phyloP scores from a whole-genome alignment of 1,284 basidiomycete species.

The Jaminaea rosea region DNA sequence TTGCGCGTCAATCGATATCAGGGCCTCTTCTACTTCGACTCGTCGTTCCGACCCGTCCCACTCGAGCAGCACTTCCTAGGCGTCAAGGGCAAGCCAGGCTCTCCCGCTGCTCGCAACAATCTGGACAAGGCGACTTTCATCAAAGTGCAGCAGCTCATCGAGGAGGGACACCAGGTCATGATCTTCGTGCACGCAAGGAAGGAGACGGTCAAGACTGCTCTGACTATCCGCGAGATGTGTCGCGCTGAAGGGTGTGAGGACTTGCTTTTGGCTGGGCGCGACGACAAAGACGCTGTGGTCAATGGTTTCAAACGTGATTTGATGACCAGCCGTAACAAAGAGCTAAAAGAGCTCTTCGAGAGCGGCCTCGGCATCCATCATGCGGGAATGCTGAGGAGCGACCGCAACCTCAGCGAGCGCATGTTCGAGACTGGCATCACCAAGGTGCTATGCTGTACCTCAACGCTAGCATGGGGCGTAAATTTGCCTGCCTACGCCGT shows the following conservation, averaged over 20 bases:
- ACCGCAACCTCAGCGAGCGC: constrained; percentile 89
- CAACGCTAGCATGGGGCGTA: constrained; percentile 98
- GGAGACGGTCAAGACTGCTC: constrained; percentile 90
- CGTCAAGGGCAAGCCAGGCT: constrained; percentile 80
- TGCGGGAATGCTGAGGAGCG: constrained; percentile 90
- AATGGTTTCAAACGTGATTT: constrained; percentile 64
- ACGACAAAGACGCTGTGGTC: constrained; percentile 21
- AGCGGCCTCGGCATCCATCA: constrained; percentile 92
- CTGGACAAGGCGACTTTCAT: constrained; percentile 83
- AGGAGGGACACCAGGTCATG: constrained; percentile 80
- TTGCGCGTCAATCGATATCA: constrained; percentile 76
- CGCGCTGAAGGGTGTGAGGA: constrained; percentile 64
- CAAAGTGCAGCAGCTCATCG: constrained; percentile 53
- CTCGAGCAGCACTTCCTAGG: constrained; percentile 97
- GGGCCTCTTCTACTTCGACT: constrained; percentile 97
- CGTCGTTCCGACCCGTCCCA: constrained; percentile 91
- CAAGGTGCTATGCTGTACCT: constrained; percentile 92
- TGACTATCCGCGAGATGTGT: constrained; percentile 74
- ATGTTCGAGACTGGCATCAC: constrained; percentile 86
- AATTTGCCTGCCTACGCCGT: constrained; percentile 95
- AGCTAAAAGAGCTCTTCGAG: constrained; percentile 92
- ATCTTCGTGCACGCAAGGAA: constrained; percentile 98
- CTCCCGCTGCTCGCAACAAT: constrained; percentile 66
- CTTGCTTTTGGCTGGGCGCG: constrained; percentile 53
- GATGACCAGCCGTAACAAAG: constrained; percentile 75